Evolutionary conservation across 192 early-diverging fungal genomes (phyloP), one percentile per base, ranked within the genome.

Genomic region (Glomus cerebriforme): DNA sequence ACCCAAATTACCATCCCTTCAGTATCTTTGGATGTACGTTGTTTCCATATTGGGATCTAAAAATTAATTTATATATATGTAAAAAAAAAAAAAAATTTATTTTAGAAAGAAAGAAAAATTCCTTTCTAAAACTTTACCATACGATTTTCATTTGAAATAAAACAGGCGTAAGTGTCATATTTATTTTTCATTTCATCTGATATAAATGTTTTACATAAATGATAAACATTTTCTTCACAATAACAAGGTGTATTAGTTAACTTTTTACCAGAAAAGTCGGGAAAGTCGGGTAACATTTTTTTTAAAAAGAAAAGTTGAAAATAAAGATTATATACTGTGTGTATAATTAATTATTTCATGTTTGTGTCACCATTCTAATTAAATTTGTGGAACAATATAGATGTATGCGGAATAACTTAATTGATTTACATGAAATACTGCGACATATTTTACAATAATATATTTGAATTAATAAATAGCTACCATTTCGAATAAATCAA

Each of bases 221-320:
- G 26, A 31, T 77, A 77, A 43, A 77, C 17, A 22, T 77, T 77
- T 49, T 77, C 75, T 66, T 77, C 75, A 77, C 75, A 77, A 45
- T 67, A 77, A 64, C 27, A 47, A 19, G 60, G 1, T 19, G 75
- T 77, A n/a, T 77, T 54, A 17, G 13, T 77, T 29, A 66, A 32
- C 2, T 34, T 22, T 54, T 54, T 6, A 19, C 22, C 19, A 54
- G 49, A 54, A 54, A 54, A 54, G 6, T 43, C 39, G 39, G 4
- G n/a, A 54, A 54, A 54, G 6, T 43, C 1, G 1, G 39, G 39
- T 43, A 43, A 43, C 39, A 43, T 43, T 8, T 43, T 43, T 43
- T n/a, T n/a, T n/a, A n/a, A n/a, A n/a, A n/a, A n/a, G n/a, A n/a
- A n/a, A n/a, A n/a, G n/a, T n/a, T n/a, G n/a, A n/a, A n/a, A n/a